Conservation (phyloP, 2,329 filamentous ascomycete species). For the Seiridium unicorne region DNA sequence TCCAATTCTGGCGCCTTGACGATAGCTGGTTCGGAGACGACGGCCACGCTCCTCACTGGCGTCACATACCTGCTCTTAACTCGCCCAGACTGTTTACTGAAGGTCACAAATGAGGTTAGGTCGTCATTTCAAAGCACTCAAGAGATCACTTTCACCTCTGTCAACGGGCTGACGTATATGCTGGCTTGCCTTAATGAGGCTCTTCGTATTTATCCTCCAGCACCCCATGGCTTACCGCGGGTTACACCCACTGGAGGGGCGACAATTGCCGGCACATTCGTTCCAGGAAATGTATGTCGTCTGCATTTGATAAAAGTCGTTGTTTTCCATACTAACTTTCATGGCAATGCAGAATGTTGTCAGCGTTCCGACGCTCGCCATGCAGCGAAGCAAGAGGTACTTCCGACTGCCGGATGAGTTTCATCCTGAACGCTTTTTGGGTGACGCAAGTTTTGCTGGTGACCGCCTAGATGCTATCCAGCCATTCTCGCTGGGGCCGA, state of each 20-base stretch:
- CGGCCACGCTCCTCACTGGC: constrained; percentile 42
- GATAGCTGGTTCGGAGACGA: constrained; percentile 49
- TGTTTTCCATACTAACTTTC: no score
- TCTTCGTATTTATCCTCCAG: constrained; percentile 42
- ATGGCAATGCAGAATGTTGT: neutral
- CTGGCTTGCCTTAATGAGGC: constrained; percentile 45
- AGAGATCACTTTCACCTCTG: constrained; percentile 25
- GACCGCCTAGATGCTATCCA: constrained; percentile 13
- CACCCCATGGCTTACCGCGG: constrained; percentile 30
- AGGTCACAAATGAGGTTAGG: constrained; percentile 28
- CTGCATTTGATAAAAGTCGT: no score
- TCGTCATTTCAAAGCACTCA: constrained; percentile 28
- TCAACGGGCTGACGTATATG: constrained; percentile 38
- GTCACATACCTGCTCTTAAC: constrained; percentile 32
- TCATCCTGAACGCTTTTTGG: constrained; percentile 32
- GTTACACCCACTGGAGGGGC: constrained; percentile 22
- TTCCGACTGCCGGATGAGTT: constrained; percentile 24
- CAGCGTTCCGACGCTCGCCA: neutral
- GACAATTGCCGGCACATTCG: neutral
- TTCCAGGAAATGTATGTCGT: neutral
- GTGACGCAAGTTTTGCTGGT: constrained; percentile 13
- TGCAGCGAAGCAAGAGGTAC: constrained; percentile 29
- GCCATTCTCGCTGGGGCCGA: constrained; percentile 33
- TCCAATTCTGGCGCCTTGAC: neutral
- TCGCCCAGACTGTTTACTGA: constrained; percentile 3